Evolutionary conservation across 2,329 filamentous ascomycete genomes (phyloP).

Genomic region (Chrysoporthe deuterocubensis): DNA sequence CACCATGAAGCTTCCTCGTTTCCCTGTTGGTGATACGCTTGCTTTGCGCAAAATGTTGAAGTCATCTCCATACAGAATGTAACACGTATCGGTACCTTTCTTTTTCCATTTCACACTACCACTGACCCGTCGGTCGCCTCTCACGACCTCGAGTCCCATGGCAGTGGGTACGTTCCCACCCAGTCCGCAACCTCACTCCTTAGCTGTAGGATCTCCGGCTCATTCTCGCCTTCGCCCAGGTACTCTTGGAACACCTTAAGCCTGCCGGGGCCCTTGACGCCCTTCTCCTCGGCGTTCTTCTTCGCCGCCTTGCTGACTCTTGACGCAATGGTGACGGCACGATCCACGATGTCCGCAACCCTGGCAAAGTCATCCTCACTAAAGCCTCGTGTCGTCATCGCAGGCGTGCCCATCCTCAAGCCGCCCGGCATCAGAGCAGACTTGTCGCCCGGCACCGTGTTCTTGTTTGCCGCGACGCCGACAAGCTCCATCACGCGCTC

Average conservation of each 20-base stretch:
- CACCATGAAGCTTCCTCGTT: not conserved
- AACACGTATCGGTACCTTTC: not conserved
- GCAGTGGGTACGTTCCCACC: conserved; percentile 74
- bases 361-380: conserved; percentile 83
- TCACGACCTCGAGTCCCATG: conserved; percentile 58
- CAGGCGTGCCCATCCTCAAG: conserved; percentile 90
- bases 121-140: conserved; percentile 5
- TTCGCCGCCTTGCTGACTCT: conserved; percentile 74
- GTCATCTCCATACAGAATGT: not conserved
- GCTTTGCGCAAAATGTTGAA: not conserved
- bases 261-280: conserved; percentile 67
- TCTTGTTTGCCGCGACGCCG: conserved; percentile 98
- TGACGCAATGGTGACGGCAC: conserved; percentile 77
- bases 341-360: conserved; percentile 84
- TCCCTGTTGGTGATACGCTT: not conserved
- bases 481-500: conserved; percentile 90
- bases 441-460: conserved; percentile 94
- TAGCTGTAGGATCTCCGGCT: conserved; percentile 73
- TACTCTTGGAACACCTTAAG: conserved; percentile 71
- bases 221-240: conserved; percentile 68
- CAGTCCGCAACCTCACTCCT: conserved; percentile 77
- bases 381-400: conserved; percentile 98
- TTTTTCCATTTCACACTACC: not conserved
- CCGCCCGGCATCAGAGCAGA: conserved; percentile 93
- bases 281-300: conserved; percentile 69